Evolutionary conservation across 2,329 filamentous ascomycete species (phyloP).

Genomic region (Colletotrichum eleusines): DNA sequence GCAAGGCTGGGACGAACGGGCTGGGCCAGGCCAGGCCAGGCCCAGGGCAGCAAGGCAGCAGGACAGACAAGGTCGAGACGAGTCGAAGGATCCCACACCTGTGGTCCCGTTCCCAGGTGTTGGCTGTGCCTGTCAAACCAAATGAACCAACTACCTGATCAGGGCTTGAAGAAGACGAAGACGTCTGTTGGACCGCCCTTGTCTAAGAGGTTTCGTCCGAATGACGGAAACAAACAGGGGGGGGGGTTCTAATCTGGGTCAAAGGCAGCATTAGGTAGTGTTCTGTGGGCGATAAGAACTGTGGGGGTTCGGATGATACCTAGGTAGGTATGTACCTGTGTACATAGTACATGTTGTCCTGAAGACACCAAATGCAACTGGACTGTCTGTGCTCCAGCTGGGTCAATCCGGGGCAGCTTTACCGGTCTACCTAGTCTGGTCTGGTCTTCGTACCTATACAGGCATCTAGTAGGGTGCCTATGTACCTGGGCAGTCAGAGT

Average conservation of each 20-base stretch:
- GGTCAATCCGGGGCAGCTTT: not conserved
- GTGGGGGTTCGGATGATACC: no score
- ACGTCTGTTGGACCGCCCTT: not conserved
- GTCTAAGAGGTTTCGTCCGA: not conserved
- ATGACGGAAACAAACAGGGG: not conserved
- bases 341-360: no score
- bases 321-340: no score
- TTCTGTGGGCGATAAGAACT: not conserved
- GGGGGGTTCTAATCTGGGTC: not conserved
- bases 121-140: not conserved
- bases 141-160: no score
- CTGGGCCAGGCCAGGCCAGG: not conserved
- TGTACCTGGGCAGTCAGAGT: no score
- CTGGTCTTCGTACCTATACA: no score
- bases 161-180: not conserved
- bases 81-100: conserved; percentile 6
- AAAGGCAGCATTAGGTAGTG: not conserved
- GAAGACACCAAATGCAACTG: not conserved
- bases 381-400: conserved; percentile 10
- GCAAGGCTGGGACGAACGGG: not conserved
- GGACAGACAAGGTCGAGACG: conserved; percentile 2
- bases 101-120: not conserved
- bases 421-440: no score
- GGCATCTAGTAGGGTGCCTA: no score
- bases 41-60: not conserved